Base-by-base conservation (phyloP, 495 filamentous ascomycete species). In the Poronia punctata region DNA sequence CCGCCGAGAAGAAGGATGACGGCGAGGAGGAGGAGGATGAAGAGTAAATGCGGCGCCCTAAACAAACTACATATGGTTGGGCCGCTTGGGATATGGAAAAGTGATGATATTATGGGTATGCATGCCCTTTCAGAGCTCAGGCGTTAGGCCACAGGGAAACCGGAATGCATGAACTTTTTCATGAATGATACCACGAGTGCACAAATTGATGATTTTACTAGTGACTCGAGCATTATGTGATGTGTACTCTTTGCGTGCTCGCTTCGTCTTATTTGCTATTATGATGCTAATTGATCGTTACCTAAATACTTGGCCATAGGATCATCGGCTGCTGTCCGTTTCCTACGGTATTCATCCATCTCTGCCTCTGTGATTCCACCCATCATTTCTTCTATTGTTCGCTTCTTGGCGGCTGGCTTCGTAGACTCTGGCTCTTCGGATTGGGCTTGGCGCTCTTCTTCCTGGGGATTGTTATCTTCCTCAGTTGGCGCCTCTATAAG, bases 11-110 rank as follows among this genome's bases (percentile, higher is more conserved):
- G 70, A 86, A 85, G 71, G 89, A 83, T 60, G 90, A 77, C 40
- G 88, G 71, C 38, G 90, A 74, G 35, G 86, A 80, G 53, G 88
- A 78, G 47, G 90, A 92, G 62, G 90, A 95, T 56, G 92, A 97
- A 60, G 88, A 95, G 75, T 72, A 72, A 56, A 66, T 60, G 31
- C 47, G 40, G 51, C 50, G 49, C 42, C 28, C 38, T 48, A 48
- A 44, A 46, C 39, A 38, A 53, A 41, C 44, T 47, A 34, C 40
- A 40, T 56, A 58, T 39, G 53, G 58, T 39, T 53, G 53, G 46
- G 40, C 57, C 40, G 54, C 52, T 48, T 53, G 44, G 50, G 63
- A 61, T 45, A 61, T 56, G 52, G 61, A 66, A 65, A 66, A 64
- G 30, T 45, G 53, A 48, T 53, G 48, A 59, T 49, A 56, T 48